Conservation (phyloP, 352 stramenopile species). For the Thalassiosira exigua region DNA sequence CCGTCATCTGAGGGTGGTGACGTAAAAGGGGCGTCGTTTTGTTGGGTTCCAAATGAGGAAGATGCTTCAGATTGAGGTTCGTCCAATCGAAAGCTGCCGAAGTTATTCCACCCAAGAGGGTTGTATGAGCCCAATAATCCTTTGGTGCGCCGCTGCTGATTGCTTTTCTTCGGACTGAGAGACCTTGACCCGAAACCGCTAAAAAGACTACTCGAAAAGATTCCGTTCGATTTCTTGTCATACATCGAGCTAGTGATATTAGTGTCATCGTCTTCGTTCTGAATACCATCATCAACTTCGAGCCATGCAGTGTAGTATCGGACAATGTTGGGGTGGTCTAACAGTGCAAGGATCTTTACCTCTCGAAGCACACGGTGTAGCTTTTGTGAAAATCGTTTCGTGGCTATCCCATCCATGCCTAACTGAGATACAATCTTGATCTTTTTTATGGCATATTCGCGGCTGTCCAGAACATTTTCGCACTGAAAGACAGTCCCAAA, state of each 20-base stretch:
- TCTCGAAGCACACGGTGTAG: constrained; percentile 82
- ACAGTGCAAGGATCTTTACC: constrained; percentile 83
- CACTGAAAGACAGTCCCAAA: constrained; percentile 87
- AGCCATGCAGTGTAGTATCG: constrained; percentile 87
- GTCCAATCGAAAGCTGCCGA: constrained; percentile 50
- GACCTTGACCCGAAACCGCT: constrained; percentile 56
- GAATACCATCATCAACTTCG: constrained; percentile 70
- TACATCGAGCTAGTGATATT: constrained; percentile 41
- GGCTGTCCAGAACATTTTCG: constrained; percentile 84
- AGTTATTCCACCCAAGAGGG: constrained; percentile 69
- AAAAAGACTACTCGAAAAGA: constrained; percentile 50
- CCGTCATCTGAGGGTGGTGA: constrained; percentile 33
- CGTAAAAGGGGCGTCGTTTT: constrained; percentile 8
- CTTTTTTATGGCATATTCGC: constrained; percentile 90
- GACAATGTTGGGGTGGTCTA: constrained; percentile 87
- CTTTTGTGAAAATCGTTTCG: constrained; percentile 78
- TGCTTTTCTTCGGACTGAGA: constrained; percentile 32
- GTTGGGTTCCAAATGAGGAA: constrained; percentile 28
- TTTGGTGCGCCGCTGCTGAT: constrained; percentile 18
- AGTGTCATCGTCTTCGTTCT: constrained; percentile 55
- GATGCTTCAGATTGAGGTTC: constrained; percentile 49
- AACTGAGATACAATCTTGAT: constrained; percentile 77
- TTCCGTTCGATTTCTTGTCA: constrained; percentile 37
- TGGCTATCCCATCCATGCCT: constrained; percentile 58
- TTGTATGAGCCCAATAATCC: constrained; percentile 55